These are phyloP conservation scores for Xerocomus brunneocitrinus DNA, from an alignment of 768 basidiomycete genomes.

Conservation along the genomic window DNA sequence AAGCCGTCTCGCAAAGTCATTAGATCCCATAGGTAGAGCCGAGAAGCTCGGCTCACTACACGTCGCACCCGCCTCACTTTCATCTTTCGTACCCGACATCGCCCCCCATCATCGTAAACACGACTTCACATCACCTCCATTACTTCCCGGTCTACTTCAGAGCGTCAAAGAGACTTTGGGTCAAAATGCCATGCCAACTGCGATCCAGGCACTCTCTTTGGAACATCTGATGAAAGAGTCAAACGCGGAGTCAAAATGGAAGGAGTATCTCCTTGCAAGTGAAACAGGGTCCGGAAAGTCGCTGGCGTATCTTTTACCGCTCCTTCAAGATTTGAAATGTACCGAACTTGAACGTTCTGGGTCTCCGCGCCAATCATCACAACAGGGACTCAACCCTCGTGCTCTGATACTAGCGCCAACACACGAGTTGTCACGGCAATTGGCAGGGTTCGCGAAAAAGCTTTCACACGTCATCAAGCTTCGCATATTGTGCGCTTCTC, in stretches of 20 bases:
- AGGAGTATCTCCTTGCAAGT: constrained; percentile 67
- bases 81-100: constrained; percentile 14
- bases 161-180: constrained; percentile 59
- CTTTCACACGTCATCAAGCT: constrained; percentile 73
- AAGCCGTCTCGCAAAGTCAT: constrained; percentile 25
- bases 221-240: constrained; percentile 50
- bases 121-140: constrained; percentile 61
- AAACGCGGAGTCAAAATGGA: constrained; percentile 14
- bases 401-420: constrained; percentile 83
- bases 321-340: constrained; percentile 73
- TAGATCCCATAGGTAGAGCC: constrained; percentile 25
- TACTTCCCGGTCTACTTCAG: constrained; percentile 59
- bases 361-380: constrained; percentile 8
- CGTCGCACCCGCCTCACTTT: constrained; percentile 17
- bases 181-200: constrained; percentile 53
- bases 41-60: constrained; percentile 26
- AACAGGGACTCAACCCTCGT: constrained; percentile 53
- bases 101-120: constrained; percentile 19
- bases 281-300: constrained; percentile 94
- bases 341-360: constrained; percentile 40
- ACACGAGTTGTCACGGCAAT: constrained; percentile 82
- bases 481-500: constrained; percentile 67
- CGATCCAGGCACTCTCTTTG: constrained; percentile 74
- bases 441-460: constrained; percentile 68
- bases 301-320: constrained; percentile 81